Conservation (phyloP, 306 rosid genomes). For the Medicago arabica region DNA sequence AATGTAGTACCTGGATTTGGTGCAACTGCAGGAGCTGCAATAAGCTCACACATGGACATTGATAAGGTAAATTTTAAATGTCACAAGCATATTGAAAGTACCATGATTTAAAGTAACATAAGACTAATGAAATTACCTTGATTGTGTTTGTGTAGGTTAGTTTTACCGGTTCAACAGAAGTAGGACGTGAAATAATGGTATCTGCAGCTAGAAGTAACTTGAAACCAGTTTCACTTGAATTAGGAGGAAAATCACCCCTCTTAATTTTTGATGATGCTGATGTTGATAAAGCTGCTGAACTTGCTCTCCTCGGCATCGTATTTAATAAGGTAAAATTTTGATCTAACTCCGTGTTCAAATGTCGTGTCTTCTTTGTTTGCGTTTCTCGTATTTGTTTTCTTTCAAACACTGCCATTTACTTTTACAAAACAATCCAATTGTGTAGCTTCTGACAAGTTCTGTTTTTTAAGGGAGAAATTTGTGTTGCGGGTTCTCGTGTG, state of each 20-base stretch:
- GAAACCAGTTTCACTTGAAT: conserved; percentile 77
- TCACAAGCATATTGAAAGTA: background rate
- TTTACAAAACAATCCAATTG: background rate
- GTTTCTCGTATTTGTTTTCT: background rate
- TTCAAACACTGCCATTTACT: background rate
- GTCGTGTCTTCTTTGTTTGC: background rate
- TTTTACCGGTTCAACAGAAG: conserved; percentile 85
- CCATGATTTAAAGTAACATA: background rate
- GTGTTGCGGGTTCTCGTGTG: conserved; percentile 80
- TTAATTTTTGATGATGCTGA: conserved; percentile 84
- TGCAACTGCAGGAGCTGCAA: conserved; percentile 80
- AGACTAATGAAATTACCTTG: background rate
- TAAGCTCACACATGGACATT: conserved; percentile 79
- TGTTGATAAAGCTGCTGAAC: conserved; percentile 63
- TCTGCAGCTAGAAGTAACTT: conserved; percentile 86
- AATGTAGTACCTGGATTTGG: conserved; percentile 87
- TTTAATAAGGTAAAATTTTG: conserved; percentile 66
- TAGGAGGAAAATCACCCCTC: conserved; percentile 93
- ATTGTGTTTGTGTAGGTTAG: conserved; percentile 55
- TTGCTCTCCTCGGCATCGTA: conserved; percentile 69
- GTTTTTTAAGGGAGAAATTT: conserved; percentile 72
- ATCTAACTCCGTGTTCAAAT: background rate
- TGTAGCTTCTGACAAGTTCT: background rate
- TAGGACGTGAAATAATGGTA: conserved; percentile 77
- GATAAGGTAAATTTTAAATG: conserved; percentile 58